These are phyloP conservation scores for Chrysanthemum seticuspe DNA, from an alignment of 129 eudicot genomes.

Conservation along the genomic window DNA sequence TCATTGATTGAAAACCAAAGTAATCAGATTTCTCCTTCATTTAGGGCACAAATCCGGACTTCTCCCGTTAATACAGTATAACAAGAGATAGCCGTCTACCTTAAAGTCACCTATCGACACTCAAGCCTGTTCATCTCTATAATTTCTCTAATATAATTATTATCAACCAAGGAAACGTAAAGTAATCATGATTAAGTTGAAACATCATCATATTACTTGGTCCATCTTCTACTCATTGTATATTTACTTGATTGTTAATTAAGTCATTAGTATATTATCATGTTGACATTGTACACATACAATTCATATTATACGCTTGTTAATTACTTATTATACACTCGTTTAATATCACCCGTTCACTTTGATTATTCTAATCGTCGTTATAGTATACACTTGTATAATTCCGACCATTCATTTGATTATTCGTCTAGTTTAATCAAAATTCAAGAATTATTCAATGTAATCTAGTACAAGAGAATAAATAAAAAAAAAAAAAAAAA, in stretches of 20 bases:
- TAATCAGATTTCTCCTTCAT: neutral
- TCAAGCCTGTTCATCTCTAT: neutral
- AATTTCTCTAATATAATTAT: neutral
- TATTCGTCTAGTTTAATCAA: slow-evolving; percentile 4
- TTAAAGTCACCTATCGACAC: too few species aligned
- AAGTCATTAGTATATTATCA: slow-evolving; percentile 12
- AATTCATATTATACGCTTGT: neutral
- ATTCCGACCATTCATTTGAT: slow-evolving; percentile 21
- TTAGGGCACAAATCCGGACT: neutral
- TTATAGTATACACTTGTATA: neutral
- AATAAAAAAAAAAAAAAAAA: too few species aligned
- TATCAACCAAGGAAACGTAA: neutral
- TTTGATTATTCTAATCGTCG: slow-evolving; percentile 7
- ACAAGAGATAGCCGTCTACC: too few species aligned
- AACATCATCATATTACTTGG: slow-evolving; percentile 5
- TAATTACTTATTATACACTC: slow-evolving; percentile 3
- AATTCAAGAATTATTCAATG: slow-evolving; percentile 17
- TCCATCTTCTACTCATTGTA: neutral
- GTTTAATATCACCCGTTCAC: slow-evolving; percentile 18
- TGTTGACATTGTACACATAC: slow-evolving; percentile 13
- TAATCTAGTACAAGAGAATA: slow-evolving; percentile 11
- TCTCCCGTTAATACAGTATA: too few species aligned
- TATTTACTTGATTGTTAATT: neutral
- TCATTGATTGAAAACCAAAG: neutral
- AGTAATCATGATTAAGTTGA: neutral